Percentiles rank a stretch among this genome's conserved stretches.
phyloP scores from a whole-genome alignment of 306 rosid genomes.

The Lathyrus aphaca region DNA sequence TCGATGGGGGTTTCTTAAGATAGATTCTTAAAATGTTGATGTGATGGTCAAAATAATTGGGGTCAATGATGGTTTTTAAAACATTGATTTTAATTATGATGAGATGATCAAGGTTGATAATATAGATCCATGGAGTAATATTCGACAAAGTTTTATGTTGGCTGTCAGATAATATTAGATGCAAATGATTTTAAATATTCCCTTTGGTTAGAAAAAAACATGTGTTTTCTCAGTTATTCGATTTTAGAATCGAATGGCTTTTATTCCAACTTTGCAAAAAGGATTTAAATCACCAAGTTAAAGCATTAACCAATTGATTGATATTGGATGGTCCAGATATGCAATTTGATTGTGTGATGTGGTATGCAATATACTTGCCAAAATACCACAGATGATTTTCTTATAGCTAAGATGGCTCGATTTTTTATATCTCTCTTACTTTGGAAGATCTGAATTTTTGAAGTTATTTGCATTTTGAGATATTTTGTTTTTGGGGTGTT shows the following conservation, averaged over 20 bases:
- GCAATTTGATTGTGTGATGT: not conserved
- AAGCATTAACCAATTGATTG: not conserved
- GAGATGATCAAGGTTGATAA: not conserved
- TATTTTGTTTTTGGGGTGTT: not conserved
- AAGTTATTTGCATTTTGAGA: not conserved
- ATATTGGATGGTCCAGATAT: not conserved
- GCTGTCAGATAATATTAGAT: not conserved
- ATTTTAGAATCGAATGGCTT: not conserved
- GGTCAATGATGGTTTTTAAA: not conserved
- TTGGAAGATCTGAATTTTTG: not conserved
- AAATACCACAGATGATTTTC: not conserved
- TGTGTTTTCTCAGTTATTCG: not conserved
- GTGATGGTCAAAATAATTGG: not conserved
- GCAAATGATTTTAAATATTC: not conserved
- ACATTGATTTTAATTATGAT: not conserved
- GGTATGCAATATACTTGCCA: not conserved
- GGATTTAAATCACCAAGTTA: not conserved
- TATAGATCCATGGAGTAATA: too few species aligned
- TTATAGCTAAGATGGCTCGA: not conserved
- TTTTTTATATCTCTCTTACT: not conserved
- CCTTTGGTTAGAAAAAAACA: not conserved
- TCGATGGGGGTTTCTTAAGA: not conserved
- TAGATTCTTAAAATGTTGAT: not conserved
- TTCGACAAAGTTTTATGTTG: too few species aligned
- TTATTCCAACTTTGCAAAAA: not conserved